Conservation (phyloP, 176 grass and related monocot species). For the Triticum urartu region DNA sequence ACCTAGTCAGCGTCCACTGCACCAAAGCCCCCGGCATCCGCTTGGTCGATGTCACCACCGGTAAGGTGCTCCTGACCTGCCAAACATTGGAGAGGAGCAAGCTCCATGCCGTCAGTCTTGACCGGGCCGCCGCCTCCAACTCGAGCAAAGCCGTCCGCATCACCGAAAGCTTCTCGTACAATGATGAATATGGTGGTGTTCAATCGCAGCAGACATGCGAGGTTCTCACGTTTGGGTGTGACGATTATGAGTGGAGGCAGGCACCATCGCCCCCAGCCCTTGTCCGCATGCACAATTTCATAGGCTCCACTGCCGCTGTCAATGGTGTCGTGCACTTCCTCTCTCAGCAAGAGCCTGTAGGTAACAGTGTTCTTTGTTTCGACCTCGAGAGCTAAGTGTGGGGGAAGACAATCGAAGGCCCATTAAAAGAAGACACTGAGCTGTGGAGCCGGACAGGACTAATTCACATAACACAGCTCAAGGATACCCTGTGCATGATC, state of each 20-base stretch:
- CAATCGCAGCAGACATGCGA: neutral
- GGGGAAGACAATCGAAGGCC: neutral
- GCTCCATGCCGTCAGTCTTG: neutral
- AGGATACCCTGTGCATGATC: neutral
- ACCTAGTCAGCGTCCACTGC: no score
- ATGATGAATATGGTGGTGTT: no score
- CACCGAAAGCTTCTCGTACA: neutral
- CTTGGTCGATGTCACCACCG: no score
- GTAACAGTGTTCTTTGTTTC: neutral
- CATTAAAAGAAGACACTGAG: neutral
- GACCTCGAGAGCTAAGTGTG: neutral
- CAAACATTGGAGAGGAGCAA: no score
- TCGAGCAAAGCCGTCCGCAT: neutral
- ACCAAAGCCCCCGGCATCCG: no score
- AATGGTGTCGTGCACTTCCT: neutral
- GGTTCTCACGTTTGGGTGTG: neutral
- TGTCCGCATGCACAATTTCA: neutral
- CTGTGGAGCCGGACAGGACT: neutral
- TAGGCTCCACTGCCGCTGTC: neutral
- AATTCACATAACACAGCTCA: neutral
- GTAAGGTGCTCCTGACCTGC: no score
- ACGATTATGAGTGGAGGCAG: neutral
- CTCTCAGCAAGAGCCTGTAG: neutral
- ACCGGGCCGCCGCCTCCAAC: neutral
- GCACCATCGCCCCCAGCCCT: neutral